These are phyloP conservation scores for Pestalotiopsis sp. DNA, from an alignment of 2,329 filamentous ascomycete species.

Conservation along the genomic window DNA sequence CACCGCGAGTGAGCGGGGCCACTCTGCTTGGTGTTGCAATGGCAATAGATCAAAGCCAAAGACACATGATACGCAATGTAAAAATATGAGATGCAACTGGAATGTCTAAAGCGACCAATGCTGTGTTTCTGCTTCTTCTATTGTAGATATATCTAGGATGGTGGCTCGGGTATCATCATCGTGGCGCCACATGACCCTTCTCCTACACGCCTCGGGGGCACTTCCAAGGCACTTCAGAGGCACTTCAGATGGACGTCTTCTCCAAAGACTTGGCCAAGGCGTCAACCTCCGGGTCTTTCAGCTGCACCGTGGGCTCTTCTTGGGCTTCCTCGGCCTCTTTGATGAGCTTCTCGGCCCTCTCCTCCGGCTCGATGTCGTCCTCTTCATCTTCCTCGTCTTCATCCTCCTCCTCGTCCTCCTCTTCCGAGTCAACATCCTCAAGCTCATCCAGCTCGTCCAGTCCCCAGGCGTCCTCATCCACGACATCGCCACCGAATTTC, in stretches of 20 bases:
- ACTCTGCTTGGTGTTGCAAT: too few relatives aligned
- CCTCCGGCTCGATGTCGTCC: constrained; percentile 57
- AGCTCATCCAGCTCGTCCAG: constrained; percentile 86
- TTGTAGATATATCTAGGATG: constrained; percentile 9
- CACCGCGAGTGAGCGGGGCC: too few relatives aligned
- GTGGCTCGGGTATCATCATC: constrained; percentile 9
- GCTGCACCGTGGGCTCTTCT: constrained; percentile 71
- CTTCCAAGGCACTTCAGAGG: background rate
- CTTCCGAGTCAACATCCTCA: constrained; percentile 72
- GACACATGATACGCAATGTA: too few relatives aligned
- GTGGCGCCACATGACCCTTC: background rate
- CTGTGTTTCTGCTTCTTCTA: background rate
- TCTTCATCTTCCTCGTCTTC: constrained; percentile 70
- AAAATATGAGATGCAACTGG: too few relatives aligned
- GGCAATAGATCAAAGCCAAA: too few relatives aligned
- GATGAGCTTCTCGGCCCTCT: constrained; percentile 69
- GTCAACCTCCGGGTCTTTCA: constrained; percentile 79
- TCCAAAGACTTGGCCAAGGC: constrained; percentile 74
- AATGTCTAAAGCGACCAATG: background rate
- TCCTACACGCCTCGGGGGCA: background rate
- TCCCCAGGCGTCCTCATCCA: constrained; percentile 82
- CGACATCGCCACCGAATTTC: constrained; percentile 63
- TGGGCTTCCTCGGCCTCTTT: constrained; percentile 74
- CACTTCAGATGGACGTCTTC: constrained; percentile 64
- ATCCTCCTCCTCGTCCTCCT: constrained; percentile 69